Conservation (phyloP, 345 rosid genomes). For the Salix suchowensis region DNA sequence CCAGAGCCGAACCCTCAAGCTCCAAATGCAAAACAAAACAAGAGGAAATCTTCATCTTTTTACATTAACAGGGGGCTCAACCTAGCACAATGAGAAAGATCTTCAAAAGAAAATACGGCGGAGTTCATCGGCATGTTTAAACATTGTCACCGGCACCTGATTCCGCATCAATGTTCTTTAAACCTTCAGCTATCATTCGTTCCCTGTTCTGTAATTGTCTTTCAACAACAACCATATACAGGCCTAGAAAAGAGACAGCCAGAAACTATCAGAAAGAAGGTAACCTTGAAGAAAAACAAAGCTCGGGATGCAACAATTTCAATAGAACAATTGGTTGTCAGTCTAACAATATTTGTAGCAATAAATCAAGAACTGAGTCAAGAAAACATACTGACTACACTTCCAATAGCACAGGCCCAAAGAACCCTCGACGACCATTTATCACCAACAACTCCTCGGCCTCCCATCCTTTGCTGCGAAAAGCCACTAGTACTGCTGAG, state of each 20-base stretch:
- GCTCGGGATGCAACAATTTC: no score
- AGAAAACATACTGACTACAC: slow-evolving; percentile 10
- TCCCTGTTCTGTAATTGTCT: slow-evolving; percentile 72
- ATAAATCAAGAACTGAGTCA: background rate
- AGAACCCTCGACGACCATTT: slow-evolving; percentile 23
- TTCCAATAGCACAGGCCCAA: slow-evolving; percentile 21
- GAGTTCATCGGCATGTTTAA: slow-evolving; percentile 16
- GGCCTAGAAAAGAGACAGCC: slow-evolving; percentile 34
- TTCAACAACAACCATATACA: slow-evolving; percentile 77
- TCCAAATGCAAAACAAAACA: no score
- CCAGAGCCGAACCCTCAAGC: no score
- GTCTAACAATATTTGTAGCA: no score
- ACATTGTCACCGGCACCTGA: slow-evolving; percentile 35
- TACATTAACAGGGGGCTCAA: background rate
- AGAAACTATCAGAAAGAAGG: background rate
- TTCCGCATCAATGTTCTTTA: slow-evolving; percentile 48
- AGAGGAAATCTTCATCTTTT: no score
- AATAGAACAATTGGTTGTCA: no score
- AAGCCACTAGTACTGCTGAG: background rate
- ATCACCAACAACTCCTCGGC: slow-evolving; percentile 15
- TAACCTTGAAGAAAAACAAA: background rate
- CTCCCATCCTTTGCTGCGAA: slow-evolving; percentile 10
- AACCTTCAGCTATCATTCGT: slow-evolving; percentile 56
- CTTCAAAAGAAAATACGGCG: background rate
- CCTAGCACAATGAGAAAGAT: background rate